A percentile compares a stretch with the other conserved stretches of the same genome.
Conservation (phyloP, 139 green algal genomes). For the Volvox africanus region DNA sequence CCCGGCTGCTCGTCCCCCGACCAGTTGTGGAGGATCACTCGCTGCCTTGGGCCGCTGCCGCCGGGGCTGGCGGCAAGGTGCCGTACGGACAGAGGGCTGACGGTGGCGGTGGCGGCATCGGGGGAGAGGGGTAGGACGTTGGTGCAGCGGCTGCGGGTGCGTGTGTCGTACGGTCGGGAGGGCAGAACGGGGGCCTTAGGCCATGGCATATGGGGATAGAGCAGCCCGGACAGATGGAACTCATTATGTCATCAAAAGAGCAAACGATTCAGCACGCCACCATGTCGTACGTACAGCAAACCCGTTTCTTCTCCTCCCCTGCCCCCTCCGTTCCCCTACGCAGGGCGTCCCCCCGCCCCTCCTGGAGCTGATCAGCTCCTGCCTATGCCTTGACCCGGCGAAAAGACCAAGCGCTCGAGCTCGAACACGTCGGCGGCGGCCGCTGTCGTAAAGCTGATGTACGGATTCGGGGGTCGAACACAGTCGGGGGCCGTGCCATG, state of each 20-base stretch:
- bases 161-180: background rate
- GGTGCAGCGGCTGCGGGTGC: conserved; percentile 16
- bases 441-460: no score
- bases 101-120: background rate
- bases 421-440: no score
- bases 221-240: no score
- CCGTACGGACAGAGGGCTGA: background rate
- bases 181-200: no score
- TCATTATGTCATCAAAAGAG: no score
- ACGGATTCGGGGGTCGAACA: no score
- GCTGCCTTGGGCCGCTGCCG: conserved; percentile 64
- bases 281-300: background rate
- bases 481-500: no score
- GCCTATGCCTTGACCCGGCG: background rate
- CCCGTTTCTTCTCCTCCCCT: no score
- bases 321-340: background rate
- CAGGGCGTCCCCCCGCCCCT: background rate
- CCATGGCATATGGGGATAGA: no score
- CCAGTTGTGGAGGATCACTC: conserved; percentile 81
- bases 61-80: conserved; percentile 48
- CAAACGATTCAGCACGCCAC: no score
- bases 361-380: background rate
- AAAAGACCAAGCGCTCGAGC: background rate
- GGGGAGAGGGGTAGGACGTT: background rate
- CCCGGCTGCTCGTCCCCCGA: conserved; percentile 70